These are phyloP conservation scores for Edaphochlamys debaryana DNA, from an alignment of 139 green algal genomes.

Conservation along the genomic window DNA sequence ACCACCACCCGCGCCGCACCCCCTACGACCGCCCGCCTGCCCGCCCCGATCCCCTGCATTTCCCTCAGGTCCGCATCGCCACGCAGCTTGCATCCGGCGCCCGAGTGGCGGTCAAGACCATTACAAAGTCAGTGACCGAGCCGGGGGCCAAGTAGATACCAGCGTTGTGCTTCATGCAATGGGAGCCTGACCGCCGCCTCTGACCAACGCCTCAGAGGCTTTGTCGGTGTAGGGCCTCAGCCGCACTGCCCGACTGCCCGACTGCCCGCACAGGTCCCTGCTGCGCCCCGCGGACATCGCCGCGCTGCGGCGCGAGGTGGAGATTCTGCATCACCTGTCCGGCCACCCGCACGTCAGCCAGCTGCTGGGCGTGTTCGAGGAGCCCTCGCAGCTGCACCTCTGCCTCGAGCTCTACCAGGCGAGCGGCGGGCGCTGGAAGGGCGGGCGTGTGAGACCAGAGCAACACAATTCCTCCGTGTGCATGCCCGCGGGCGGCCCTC, in stretches of 20 bases:
- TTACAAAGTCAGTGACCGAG: constrained; percentile 64
- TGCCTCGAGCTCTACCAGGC: constrained; percentile 71
- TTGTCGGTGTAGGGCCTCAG: no score
- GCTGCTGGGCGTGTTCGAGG: constrained; percentile 38
- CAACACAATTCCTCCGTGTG: neutral
- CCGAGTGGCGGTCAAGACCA: constrained; percentile 88
- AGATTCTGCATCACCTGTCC: constrained; percentile 91
- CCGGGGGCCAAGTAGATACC: no score
- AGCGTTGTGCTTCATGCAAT: no score
- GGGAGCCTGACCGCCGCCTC: no score
- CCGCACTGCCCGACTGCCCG: no score
- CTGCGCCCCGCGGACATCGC: constrained; percentile 73
- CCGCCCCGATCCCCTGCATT: no score
- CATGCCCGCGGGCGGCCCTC: no score
- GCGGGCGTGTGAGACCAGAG: neutral
- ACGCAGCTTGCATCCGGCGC: constrained; percentile 43
- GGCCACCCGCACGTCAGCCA: constrained; percentile 63
- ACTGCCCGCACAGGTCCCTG: no score
- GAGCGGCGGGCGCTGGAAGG: no score
- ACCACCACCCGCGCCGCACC: no score
- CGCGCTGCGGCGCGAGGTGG: constrained; percentile 74
- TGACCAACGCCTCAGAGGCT: no score
- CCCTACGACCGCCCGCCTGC: no score
- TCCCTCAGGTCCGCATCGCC: constrained; percentile 17
- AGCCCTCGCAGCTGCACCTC: constrained; percentile 27